Evolutionary conservation across 345 rosid species (phyloP).

Genomic region (Aegle marmelos): DNA sequence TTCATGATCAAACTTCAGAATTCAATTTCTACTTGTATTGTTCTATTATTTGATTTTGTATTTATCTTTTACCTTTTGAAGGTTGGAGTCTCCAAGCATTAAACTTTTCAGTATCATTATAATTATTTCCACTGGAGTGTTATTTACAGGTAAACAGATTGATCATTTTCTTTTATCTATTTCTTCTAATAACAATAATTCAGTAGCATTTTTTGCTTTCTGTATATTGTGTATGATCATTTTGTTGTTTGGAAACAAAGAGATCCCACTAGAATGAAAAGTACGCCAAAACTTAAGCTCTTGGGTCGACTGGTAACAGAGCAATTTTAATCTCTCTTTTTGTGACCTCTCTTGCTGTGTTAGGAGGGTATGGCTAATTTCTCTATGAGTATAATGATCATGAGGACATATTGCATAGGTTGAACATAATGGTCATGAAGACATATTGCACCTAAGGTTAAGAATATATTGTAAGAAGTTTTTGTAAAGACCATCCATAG

Average conservation of each 20-base stretch:
- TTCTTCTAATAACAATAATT: not conserved
- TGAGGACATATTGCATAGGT: too few relatives aligned
- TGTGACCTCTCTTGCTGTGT: not conserved
- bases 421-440: too few relatives aligned
- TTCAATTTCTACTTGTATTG: not conserved
- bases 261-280: not conserved
- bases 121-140: conserved; percentile 80
- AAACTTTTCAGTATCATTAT: conserved; percentile 83
- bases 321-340: not conserved
- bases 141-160: conserved; percentile 67
- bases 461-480: too few relatives aligned
- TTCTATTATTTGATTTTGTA: conserved; percentile 21
- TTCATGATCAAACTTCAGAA: not conserved
- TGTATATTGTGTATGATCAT: conserved; percentile 3
- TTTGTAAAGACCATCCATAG: too few relatives aligned
- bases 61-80: conserved; percentile 27
- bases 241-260: too few relatives aligned
- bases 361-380: not conserved
- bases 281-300: not conserved
- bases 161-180: conserved; percentile 1
- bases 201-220: not conserved
- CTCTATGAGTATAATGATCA: not conserved
- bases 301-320: not conserved
- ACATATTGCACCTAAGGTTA: too few relatives aligned
- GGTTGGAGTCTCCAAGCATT: conserved; percentile 98